phyloP scores from a whole-genome alignment of 1,284 basidiomycete genomes.

The Kwoniella shivajii region DNA sequence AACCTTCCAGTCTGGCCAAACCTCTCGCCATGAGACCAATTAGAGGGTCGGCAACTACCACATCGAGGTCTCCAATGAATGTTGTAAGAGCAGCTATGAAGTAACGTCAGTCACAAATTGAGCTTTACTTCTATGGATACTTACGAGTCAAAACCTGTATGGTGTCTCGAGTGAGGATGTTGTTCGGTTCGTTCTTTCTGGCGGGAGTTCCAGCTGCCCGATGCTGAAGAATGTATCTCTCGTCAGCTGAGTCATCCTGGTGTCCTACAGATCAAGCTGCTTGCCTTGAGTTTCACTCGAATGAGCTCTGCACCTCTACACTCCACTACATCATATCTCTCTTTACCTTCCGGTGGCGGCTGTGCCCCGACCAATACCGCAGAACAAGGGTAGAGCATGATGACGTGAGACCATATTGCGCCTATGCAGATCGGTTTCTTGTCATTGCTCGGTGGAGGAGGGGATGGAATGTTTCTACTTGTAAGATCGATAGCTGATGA shows the following conservation, averaged over 20 bases:
- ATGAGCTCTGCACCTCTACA: constrained; percentile 66
- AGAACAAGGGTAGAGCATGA: constrained; percentile 80
- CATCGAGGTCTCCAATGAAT: constrained; percentile 81
- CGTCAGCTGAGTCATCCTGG: constrained; percentile 9
- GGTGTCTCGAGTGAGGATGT: constrained; percentile 64
- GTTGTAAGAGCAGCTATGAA: constrained; percentile 54
- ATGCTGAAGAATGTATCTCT: constrained; percentile 23
- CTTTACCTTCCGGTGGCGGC: constrained; percentile 43
- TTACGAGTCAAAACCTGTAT: constrained; percentile 77
- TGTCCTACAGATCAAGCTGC: constrained; percentile 2
- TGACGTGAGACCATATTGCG: constrained; percentile 73
- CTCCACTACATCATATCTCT: constrained; percentile 34
- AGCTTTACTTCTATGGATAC: constrained; percentile 37
- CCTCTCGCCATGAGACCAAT: constrained; percentile 80
- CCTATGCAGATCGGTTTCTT: constrained; percentile 74
- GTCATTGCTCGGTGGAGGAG: constrained; percentile 23
- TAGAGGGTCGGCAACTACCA: constrained; percentile 72
- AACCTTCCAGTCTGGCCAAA: constrained; percentile 77
- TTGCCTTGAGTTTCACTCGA: constrained; percentile 67
- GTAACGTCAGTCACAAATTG: constrained; percentile 4
- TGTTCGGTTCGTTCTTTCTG: constrained; percentile 59
- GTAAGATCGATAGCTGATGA: constrained; percentile 41
- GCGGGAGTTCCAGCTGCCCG: constrained; percentile 55
- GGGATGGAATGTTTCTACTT: constrained; percentile 27
- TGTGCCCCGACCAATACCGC: constrained; percentile 62